These are phyloP conservation scores for Carex pumila DNA, from an alignment of 176 grass and related monocot species.

Conservation along the genomic window DNA sequence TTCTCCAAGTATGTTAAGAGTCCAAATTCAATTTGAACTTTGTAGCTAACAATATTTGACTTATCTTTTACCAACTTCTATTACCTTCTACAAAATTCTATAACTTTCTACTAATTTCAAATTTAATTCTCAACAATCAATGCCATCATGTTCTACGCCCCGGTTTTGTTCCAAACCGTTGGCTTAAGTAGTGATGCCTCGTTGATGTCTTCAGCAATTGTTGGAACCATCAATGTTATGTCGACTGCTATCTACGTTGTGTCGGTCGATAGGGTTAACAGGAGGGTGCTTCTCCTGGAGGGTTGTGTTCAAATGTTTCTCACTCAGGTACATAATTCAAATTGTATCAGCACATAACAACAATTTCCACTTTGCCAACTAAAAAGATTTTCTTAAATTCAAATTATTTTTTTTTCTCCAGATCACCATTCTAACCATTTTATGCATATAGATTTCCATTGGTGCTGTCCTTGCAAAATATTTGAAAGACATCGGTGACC, in stretches of 20 bases:
- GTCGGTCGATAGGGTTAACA: slow-evolving; percentile 30
- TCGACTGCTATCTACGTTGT: slow-evolving; percentile 42
- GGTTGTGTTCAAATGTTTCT: slow-evolving; percentile 52
- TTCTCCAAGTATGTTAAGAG: too few species aligned
- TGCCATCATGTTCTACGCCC: slow-evolving; percentile 72
- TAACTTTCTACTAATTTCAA: too few species aligned
- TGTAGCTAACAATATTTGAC: too few species aligned
- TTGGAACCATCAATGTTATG: slow-evolving; percentile 40
- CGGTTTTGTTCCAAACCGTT: slow-evolving; percentile 64
- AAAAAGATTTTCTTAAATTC: too few species aligned
- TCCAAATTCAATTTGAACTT: too few species aligned
- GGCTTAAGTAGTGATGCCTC: slow-evolving; percentile 37
- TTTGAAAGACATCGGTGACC: neutral
- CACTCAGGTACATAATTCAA: slow-evolving; percentile 30
- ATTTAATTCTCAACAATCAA: too few species aligned
- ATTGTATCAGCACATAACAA: neutral
- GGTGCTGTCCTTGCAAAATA: slow-evolving; percentile 28
- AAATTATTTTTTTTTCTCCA: neutral
- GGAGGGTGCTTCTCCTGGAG: slow-evolving; percentile 39
- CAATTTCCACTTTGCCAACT: neutral
- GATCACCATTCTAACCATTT: neutral
- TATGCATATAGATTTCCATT: slow-evolving; percentile 2
- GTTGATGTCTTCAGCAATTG: slow-evolving; percentile 41
- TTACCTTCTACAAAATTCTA: too few species aligned
- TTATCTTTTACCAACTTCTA: too few species aligned